Evolutionary conservation across 169 alveolate species (phyloP), one percentile per base, ranked within the genome.

Genomic region (Plasmodium sp.): DNA sequence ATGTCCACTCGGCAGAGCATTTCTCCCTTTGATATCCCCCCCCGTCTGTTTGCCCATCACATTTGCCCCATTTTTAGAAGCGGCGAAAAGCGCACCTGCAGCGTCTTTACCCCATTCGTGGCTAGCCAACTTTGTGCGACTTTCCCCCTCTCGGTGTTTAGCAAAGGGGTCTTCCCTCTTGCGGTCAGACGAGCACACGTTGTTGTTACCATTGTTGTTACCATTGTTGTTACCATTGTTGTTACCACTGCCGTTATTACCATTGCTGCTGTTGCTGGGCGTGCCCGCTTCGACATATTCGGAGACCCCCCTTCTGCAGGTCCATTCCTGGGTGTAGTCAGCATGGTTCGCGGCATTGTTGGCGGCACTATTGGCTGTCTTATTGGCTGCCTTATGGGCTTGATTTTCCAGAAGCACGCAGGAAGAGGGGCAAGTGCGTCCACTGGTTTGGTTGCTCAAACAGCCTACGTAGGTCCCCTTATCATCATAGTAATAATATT

Each of bases 401-500:
- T 67, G 77, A 67, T 67, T 18, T 67, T 67, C 77, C 22, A 31
- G 77, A 5, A 67, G n/a, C 33, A 31, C 77, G 27, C 33, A 67
- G 77, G 77, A 67, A 31, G 77, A 67, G 39, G 77, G 41, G 39
- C 39, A 67, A 31, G 77, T 67, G 27, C 77, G 77, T 67, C 77
- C 77, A 67, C n/a, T 67, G 41, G 39, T 27, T 22, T 67, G 77
- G 77, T 67, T 67, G 77, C 39, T 67, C 27, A 67, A 67, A 27
- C 39, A 67, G 5, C 77, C 77, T 27, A 67, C 39, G 18, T 67
- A 67, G 4, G n/a, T 67, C 18, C 77, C 77, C 39, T 67, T 67
- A 67, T 67, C 77, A 67, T 67, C 77, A 67, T 67, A 67, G n/a
- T 67, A 67, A 67, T 67, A 67, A 67, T 67, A 67, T 67, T 67